Evolutionary conservation across 2,329 filamentous ascomycete genomes (phyloP).

Genomic region (Claviceps paspali): DNA sequence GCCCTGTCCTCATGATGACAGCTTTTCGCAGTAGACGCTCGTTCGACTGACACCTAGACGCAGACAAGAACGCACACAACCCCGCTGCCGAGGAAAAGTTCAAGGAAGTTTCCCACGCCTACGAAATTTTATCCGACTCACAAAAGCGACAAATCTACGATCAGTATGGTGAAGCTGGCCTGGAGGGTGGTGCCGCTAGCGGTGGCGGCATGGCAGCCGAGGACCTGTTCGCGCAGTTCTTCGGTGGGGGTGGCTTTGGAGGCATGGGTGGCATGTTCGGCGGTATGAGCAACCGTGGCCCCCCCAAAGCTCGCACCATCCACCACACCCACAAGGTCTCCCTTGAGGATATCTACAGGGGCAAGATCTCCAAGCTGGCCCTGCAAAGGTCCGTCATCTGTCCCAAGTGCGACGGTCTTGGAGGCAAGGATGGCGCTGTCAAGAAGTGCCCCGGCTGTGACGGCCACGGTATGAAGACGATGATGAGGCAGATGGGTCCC

Average conservation of each 20-base stretch:
- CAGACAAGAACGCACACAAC: conserved; percentile 94
- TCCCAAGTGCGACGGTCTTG: conserved; percentile 81
- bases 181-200: conserved; percentile 71
- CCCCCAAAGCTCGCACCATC: conserved; percentile 82
- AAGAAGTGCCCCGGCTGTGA: conserved; percentile 85
- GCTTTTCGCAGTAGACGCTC: neutral
- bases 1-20: conserved; percentile 8
- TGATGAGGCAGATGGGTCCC: conserved; percentile 99
- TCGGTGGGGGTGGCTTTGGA: conserved; percentile 55
- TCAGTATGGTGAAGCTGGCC: conserved; percentile 91
- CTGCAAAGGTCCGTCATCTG: conserved; percentile 97
- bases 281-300: conserved; percentile 60
- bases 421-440: conserved; percentile 95
- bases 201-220: conserved; percentile 84
- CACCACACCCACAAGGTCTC: conserved; percentile 98
- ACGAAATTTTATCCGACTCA: conserved; percentile 83
- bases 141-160: conserved; percentile 91
- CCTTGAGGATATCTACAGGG: conserved; percentile 93
- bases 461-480: conserved; percentile 95
- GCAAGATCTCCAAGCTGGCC: conserved; percentile 94
- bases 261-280: conserved; percentile 62
- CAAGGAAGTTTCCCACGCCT: conserved; percentile 92
- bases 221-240: conserved; percentile 95
- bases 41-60: neutral
- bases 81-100: conserved; percentile 92